Percentiles rank a stretch among this genome's conserved stretches.
Evolutionary conservation across 148 eudicot genomes (phyloP).

Genomic region (Polygonum maritimum): DNA sequence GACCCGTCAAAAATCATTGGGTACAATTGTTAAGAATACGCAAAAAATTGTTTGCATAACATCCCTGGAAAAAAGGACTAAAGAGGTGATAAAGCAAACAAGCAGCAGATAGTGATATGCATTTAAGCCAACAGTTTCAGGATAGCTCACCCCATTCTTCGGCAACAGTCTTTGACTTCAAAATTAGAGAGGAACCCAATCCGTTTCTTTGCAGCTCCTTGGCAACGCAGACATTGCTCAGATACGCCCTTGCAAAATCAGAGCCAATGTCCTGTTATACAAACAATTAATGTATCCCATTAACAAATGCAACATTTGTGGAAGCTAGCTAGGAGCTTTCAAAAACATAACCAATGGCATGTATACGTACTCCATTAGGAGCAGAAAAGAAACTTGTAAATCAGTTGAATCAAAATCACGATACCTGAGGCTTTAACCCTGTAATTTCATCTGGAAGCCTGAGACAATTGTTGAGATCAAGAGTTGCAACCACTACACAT

Average conservation of each 20-base stretch:
- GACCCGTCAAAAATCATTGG: no score
- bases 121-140: neutral
- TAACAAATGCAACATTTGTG: neutral
- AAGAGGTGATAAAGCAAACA: neutral
- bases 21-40: no score
- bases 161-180: constrained; percentile 58
- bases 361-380: no score
- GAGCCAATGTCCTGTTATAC: constrained; percentile 62
- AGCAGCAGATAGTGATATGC: neutral
- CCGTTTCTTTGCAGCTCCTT: constrained; percentile 76
- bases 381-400: no score
- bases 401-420: neutral
- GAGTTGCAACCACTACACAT: constrained; percentile 67
- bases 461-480: constrained; percentile 77
- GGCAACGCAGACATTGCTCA: constrained; percentile 93
- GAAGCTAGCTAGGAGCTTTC: no score
- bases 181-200: constrained; percentile 50
- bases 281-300: neutral
- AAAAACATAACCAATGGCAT: no score
- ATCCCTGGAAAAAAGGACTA: constrained; percentile 42
- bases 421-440: constrained; percentile 78
- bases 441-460: constrained; percentile 82
- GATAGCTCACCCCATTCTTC: constrained; percentile 69
- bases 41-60: no score
- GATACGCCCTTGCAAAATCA: constrained; percentile 85